Conservation (phyloP, 257 asterid species). For the Jacaranda copaia region DNA sequence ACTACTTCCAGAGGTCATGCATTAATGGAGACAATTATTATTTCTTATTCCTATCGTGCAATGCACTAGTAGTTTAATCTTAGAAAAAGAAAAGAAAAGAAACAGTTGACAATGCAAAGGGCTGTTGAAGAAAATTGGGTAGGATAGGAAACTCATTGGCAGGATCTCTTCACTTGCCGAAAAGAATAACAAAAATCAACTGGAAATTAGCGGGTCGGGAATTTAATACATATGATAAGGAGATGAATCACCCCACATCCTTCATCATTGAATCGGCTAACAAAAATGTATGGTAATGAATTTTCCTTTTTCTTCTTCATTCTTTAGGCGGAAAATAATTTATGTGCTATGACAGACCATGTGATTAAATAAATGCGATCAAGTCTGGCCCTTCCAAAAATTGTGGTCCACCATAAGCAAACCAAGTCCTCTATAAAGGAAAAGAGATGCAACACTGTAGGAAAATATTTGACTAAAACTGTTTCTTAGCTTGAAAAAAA, state of each 20-base stretch:
- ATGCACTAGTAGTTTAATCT: no score
- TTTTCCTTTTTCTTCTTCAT: neutral
- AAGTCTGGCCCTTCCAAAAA: constrained; percentile 1
- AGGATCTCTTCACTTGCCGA: neutral
- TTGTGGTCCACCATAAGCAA: constrained; percentile 6
- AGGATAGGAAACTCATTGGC: neutral
- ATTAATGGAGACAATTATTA: no score
- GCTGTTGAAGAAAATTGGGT: no score
- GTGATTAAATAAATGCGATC: neutral
- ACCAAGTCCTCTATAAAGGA: neutral
- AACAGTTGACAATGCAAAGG: no score
- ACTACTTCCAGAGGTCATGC: no score
- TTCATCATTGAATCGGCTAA: neutral
- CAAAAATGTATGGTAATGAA: neutral
- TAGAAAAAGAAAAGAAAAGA: no score
- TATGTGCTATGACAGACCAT: neutral
- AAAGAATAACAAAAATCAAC: neutral
- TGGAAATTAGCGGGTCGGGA: neutral
- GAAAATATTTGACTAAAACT: neutral
- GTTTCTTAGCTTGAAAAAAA: neutral
- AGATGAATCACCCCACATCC: constrained; percentile 2
- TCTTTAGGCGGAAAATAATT: neutral
- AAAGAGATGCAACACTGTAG: neutral
- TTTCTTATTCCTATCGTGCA: no score
- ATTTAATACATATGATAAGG: neutral